Percentiles rank a stretch among this genome's conserved stretches.
Conservation (phyloP, 1,284 basidiomycete genomes). For the Pseudozyma pruni region DNA sequence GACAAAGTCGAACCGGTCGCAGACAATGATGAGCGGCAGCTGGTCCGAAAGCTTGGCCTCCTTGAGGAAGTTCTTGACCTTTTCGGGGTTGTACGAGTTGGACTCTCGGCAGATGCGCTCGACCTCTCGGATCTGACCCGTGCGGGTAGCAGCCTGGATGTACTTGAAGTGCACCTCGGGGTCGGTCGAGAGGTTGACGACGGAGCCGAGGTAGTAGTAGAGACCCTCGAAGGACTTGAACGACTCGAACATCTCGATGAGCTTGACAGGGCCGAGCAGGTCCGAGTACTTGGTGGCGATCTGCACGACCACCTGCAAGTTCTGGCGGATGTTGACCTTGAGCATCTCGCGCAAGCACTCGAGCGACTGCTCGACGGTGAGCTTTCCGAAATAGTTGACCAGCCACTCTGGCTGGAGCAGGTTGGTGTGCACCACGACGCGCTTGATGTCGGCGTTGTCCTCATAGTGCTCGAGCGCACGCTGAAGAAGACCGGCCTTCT, state of each 20-base stretch:
- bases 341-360: constrained; percentile 98
- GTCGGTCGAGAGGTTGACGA: constrained; percentile 96
- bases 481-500: constrained; percentile 96
- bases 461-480: constrained; percentile 98
- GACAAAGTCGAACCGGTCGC: constrained; percentile 99
- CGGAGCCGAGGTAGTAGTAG: constrained; percentile 96
- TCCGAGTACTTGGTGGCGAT: constrained; percentile 99
- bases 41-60: constrained; percentile 97
- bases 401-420: constrained; percentile 93
- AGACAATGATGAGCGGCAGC: constrained; percentile 98
- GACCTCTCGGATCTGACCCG: constrained; percentile 97
- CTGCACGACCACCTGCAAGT: constrained; percentile 95
- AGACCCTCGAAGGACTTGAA: constrained; percentile 99
- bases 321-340: constrained; percentile 94
- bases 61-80: constrained; percentile 98
- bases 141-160: constrained; percentile 97
- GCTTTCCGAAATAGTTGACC: constrained; percentile 93
- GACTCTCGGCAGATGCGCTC: constrained; percentile 98
- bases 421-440: constrained; percentile 92
- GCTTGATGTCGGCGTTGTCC: constrained; percentile 95
- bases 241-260: constrained; percentile 98
- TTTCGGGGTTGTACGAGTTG: constrained; percentile 98
- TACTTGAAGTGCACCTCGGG: constrained; percentile 99
- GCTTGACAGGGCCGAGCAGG: constrained; percentile 92
- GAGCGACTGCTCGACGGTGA: constrained; percentile 99